Evolutionary conservation across 2,329 filamentous ascomycete genomes (phyloP).

Genomic region (Calonectria ilicicola): DNA sequence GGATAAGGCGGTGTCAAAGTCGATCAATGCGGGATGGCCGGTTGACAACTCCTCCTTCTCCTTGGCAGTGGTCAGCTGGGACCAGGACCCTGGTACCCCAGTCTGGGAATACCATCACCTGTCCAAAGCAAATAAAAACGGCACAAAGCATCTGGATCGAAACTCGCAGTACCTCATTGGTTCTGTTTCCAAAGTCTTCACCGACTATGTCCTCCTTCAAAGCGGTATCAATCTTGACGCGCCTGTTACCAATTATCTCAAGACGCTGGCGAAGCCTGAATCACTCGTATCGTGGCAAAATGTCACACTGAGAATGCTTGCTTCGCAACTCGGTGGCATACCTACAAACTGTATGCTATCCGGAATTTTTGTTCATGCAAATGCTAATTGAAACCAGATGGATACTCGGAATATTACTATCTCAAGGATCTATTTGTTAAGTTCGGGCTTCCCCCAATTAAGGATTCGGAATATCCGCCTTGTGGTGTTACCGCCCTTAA

Average conservation of each 20-base stretch:
- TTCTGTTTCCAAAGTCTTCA: slow-evolving; percentile 54
- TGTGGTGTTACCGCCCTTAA: slow-evolving; percentile 53
- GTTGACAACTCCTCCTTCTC: slow-evolving; percentile 54
- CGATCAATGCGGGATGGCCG: slow-evolving; percentile 50
- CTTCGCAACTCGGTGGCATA: slow-evolving; percentile 51
- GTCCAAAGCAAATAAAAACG: slow-evolving; percentile 47
- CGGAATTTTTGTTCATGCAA: not conserved
- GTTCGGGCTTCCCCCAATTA: slow-evolving; percentile 52
- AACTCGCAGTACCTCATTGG: slow-evolving; percentile 57
- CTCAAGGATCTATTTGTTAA: slow-evolving; percentile 48
- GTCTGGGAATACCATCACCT: slow-evolving; percentile 58
- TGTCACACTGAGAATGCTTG: slow-evolving; percentile 52
- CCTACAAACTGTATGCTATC: slow-evolving; percentile 49
- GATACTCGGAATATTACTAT: slow-evolving; percentile 51
- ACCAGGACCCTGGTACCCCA: slow-evolving; percentile 43
- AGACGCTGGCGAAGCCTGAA: slow-evolving; percentile 39
- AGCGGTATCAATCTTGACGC: slow-evolving; percentile 49
- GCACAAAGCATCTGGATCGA: slow-evolving; percentile 46
- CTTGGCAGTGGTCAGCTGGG: slow-evolving; percentile 47
- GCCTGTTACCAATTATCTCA: slow-evolving; percentile 50
- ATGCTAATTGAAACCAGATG: slow-evolving; percentile 36
- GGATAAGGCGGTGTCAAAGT: slow-evolving; percentile 45
- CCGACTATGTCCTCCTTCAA: slow-evolving; percentile 51
- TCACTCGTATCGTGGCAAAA: slow-evolving; percentile 50
- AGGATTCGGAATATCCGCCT: slow-evolving; percentile 47